Percentiles rank a stretch among this genome's conserved stretches.
Conservation (phyloP, 176 grass and related monocot genomes). For the Themeda triandra region DNA sequence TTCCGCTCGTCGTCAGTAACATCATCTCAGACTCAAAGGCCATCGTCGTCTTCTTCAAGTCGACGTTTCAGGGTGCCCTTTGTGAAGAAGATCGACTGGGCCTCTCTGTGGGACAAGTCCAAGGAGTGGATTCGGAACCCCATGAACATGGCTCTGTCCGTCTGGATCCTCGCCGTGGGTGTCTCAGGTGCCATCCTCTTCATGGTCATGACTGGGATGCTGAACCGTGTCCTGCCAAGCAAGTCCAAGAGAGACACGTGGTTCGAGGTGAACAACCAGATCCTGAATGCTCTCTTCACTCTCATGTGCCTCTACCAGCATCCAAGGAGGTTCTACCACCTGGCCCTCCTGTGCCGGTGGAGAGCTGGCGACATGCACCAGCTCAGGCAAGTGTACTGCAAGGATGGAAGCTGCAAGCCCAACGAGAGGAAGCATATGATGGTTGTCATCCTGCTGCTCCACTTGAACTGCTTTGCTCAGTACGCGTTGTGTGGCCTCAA, state of each 20-base stretch:
- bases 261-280: conserved; percentile 85
- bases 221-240: conserved; percentile 38
- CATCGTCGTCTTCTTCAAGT: background rate
- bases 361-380: too few relatives aligned
- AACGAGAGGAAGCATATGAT: conserved; percentile 75
- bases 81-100: conserved; percentile 64
- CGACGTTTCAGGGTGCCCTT: conserved; percentile 32
- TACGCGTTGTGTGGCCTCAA: conserved; percentile 74
- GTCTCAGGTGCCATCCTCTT: conserved; percentile 80
- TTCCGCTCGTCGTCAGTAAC: background rate
- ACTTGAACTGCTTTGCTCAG: conserved; percentile 79
- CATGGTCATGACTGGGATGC: conserved; percentile 82
- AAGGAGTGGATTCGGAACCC: conserved; percentile 72
- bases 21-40: background rate
- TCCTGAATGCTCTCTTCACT: conserved; percentile 70
- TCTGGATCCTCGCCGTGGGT: conserved; percentile 51
- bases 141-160: conserved; percentile 59
- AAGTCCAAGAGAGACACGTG: conserved; percentile 51
- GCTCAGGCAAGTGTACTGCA: conserved; percentile 69
- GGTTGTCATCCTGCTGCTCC: conserved; percentile 56
- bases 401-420: conserved; percentile 52
- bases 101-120: conserved; percentile 34
- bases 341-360: conserved; percentile 53
- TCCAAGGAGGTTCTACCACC: conserved; percentile 57
- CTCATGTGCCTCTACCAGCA: conserved; percentile 76